Base-by-base conservation (phyloP, 2,329 filamentous ascomycete species). In the Colletotrichum gloeosporioides region DNA sequence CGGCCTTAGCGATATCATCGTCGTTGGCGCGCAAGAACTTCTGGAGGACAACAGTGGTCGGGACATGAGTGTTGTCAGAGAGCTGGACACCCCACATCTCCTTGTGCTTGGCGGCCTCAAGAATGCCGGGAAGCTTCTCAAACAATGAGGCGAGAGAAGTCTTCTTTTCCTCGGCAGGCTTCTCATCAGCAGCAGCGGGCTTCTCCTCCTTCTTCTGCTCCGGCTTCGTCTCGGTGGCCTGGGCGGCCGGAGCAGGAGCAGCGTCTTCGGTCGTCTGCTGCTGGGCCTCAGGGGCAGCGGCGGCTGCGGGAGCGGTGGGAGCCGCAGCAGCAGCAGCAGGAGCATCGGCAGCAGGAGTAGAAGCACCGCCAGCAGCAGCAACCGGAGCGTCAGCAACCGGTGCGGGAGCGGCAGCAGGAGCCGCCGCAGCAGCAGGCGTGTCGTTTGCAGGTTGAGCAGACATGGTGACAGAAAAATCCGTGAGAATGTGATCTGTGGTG, bases 11-110 rank as follows among this genome's bases (percentile, higher is more conserved):
- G 8, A 95, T 83, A 81, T 98, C 93, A 77, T 93, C 93, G 77
- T 93, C 92, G 84, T 98, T 98, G 83, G 96, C 96, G 80, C 96
- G 95, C 72, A 99, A 91, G 87, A 96, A 98, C 88, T 98, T 99
- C 83, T 98, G 95, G 65, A 98, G 89, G 68, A 98, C 91, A 80
- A 98, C 93, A 82, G 94, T 93, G 64, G 94, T 96, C 71, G 95
- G 95, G 69, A 96, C 89, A 80, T 95, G 89, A 55, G 86, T 84
- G 25, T 86, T 85, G 73, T 88, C 85, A 16, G 85, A 85, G 61
- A 98, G 91, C 36, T 90, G 87, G 70, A 98, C 92, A 65, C 96
- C 96, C 92, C 96, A 99, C 90, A 98, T 95, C 88, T 98, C 96
- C 68, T 87, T 86, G 85, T 98, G 90, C 18, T 86, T 89, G 68